Evolutionary conservation across 2,329 filamentous ascomycete species (phyloP).

Genomic region (Periconia sp.): DNA sequence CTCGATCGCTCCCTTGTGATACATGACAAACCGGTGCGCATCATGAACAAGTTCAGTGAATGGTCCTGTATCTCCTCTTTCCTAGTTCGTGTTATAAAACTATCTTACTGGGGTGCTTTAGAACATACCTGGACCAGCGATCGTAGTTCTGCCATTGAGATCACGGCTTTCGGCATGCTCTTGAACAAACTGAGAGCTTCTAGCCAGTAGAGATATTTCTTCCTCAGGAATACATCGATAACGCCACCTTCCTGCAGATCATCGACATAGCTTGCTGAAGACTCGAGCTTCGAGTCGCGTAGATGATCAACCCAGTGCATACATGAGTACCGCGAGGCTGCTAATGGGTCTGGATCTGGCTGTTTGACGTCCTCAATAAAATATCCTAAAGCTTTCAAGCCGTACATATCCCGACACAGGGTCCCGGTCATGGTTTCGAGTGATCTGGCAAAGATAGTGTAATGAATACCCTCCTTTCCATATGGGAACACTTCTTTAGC

Average conservation of each 20-base stretch:
- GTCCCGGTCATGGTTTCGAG: slow-evolving; percentile 22
- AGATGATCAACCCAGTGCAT: slow-evolving; percentile 39
- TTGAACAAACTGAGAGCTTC: slow-evolving; percentile 16
- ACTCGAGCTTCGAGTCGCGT: slow-evolving; percentile 9
- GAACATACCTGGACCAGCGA: not conserved
- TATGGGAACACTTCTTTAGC: slow-evolving; percentile 28
- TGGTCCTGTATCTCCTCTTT: not conserved
- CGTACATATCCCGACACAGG: slow-evolving; percentile 27
- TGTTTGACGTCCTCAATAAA: slow-evolving; percentile 17
- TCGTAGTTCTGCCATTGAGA: slow-evolving; percentile 13
- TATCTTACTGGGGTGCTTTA: not conserved
- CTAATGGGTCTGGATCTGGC: slow-evolving; percentile 24
- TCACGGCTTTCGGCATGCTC: slow-evolving; percentile 13
- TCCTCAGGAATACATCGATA: slow-evolving; percentile 6
- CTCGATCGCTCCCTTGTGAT: slow-evolving; percentile 10
- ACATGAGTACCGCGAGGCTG: slow-evolving; percentile 24
- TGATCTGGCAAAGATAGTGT: slow-evolving; percentile 26
- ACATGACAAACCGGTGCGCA: slow-evolving; percentile 18
- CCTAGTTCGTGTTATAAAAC: not conserved
- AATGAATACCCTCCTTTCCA: slow-evolving; percentile 2
- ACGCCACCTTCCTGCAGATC: slow-evolving; percentile 6
- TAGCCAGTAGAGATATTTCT: slow-evolving; percentile 16
- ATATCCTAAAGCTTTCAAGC: slow-evolving; percentile 14
- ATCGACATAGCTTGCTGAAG: not conserved
- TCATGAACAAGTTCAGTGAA: slow-evolving; percentile 1